phyloP scores from a whole-genome alignment of 192 early-diverging fungal genomes.

The Coemansia pectinata region DNA sequence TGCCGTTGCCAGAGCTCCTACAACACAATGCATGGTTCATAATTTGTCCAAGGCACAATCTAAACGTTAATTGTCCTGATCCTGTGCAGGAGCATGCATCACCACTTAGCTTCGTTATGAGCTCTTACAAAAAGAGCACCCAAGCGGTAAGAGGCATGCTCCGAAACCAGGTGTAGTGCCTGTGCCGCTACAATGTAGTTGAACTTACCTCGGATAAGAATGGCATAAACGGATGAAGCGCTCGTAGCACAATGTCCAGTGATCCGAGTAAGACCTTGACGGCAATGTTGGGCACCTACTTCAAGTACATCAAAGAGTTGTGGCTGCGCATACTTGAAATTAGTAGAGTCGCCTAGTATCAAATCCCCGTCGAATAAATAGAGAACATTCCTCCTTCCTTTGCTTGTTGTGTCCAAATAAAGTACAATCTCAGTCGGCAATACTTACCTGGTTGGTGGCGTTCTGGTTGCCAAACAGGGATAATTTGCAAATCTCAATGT shows the following conservation, averaged over 20 bases:
- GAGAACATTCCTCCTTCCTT: not conserved
- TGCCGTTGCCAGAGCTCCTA: slow-evolving; percentile 57
- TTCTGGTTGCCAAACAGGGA: slow-evolving; percentile 64
- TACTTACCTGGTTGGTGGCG: slow-evolving; percentile 58
- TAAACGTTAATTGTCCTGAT: slow-evolving; percentile 2
- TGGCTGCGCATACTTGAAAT: slow-evolving; percentile 1
- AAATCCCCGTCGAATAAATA: not conserved
- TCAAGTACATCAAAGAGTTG: not conserved
- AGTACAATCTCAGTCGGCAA: not conserved
- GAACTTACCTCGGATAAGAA: slow-evolving; percentile 85
- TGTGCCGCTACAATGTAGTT: slow-evolving; percentile 3
- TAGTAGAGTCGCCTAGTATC: not conserved
- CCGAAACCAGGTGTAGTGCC: not conserved
- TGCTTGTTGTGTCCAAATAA: not conserved
- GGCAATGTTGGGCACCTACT: slow-evolving; percentile 36
- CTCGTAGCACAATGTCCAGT: slow-evolving; percentile 61
- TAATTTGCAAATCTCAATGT: slow-evolving; percentile 85
- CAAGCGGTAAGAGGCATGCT: not conserved
- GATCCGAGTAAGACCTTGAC: slow-evolving; percentile 42
- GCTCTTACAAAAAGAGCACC: not conserved
- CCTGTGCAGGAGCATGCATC: not conserved
- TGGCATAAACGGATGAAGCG: slow-evolving; percentile 97
- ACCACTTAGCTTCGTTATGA: not conserved
- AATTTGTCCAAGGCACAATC: not conserved
- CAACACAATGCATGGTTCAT: not conserved